Evolutionary conservation across 2,329 filamentous ascomycete genomes (phyloP).

Genomic region (Lomentospora prolificans): DNA sequence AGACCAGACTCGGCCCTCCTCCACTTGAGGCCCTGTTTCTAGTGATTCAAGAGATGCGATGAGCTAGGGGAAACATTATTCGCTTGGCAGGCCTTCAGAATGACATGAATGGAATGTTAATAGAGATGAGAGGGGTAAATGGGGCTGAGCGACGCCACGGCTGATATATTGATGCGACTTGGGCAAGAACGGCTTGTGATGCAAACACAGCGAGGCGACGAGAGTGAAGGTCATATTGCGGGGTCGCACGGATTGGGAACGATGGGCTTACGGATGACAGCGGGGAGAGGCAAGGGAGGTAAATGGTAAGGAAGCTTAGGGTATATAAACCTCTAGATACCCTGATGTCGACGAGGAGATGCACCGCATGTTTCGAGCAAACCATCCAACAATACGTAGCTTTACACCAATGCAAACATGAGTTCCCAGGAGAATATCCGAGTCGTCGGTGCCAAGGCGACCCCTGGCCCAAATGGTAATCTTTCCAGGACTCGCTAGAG

Average conservation of each 20-base stretch:
- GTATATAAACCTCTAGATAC: too few species aligned
- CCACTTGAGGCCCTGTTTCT: not conserved
- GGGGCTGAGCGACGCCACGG: not conserved
- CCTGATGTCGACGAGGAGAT: too few species aligned
- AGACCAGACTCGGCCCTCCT: not conserved
- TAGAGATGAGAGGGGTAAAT: slow-evolving; percentile 1
- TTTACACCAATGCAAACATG: too few species aligned
- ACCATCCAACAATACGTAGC: too few species aligned
- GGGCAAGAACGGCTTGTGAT: not conserved
- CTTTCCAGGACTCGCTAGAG: not conserved
- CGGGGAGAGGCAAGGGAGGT: not conserved
- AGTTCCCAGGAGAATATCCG: slow-evolving; percentile 2
- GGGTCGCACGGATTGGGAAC: not conserved
- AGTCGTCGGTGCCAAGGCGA: not conserved
- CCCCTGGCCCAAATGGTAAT: not conserved
- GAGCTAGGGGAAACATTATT: not conserved
- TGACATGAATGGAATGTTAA: not conserved
- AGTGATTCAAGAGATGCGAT: not conserved
- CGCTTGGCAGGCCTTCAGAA: not conserved
- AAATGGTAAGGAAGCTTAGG: too few species aligned
- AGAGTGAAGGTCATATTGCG: not conserved
- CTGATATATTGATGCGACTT: not conserved
- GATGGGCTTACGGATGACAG: not conserved
- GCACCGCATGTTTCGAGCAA: too few species aligned
- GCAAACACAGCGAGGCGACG: not conserved